Conservation (phyloP, 805 yeast genomes). For the Candida sithepensis region DNA sequence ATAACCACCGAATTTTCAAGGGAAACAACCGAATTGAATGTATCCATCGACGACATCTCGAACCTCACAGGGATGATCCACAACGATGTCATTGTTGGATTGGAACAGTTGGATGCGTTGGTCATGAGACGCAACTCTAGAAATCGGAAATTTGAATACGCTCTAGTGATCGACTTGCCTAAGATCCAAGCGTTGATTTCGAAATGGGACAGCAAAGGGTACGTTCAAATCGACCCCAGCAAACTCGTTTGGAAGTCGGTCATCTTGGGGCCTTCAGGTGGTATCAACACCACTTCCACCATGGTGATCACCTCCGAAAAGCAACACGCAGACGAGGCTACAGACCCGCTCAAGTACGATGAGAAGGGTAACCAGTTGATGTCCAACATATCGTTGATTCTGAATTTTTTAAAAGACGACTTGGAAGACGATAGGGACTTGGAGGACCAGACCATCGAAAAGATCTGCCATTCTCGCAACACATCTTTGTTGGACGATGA, state of each 20-base stretch:
- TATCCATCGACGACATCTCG: slow-evolving; percentile 61
- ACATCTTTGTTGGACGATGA: slow-evolving; percentile 13
- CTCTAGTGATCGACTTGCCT: slow-evolving; percentile 46
- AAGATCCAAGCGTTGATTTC: slow-evolving; percentile 39
- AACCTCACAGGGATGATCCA: slow-evolving; percentile 79
- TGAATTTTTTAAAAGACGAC: slow-evolving; percentile 65
- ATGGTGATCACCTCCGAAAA: slow-evolving; percentile 28
- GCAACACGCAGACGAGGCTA: background rate
- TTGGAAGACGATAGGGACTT: slow-evolving; percentile 57
- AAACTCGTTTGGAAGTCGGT: slow-evolving; percentile 76
- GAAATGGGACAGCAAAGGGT: slow-evolving; percentile 53
- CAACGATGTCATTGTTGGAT: slow-evolving; percentile 81
- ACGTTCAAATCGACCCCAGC: slow-evolving; percentile 47
- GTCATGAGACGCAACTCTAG: slow-evolving; percentile 27
- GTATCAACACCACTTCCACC: slow-evolving; percentile 62
- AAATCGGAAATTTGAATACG: slow-evolving; percentile 36
- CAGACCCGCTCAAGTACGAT: slow-evolving; percentile 10
- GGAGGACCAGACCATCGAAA: slow-evolving; percentile 53
- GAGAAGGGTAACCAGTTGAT: slow-evolving; percentile 29
- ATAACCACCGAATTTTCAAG: slow-evolving; percentile 2
- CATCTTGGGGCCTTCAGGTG: slow-evolving; percentile 83
- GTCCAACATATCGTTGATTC: slow-evolving; percentile 53
- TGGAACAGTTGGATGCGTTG: slow-evolving; percentile 72
- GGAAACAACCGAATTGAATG: slow-evolving; percentile 3
- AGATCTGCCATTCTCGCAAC: too few relatives aligned